Conservation (phyloP, 805 yeast species). For the Saccharomycopsis amapae region DNA sequence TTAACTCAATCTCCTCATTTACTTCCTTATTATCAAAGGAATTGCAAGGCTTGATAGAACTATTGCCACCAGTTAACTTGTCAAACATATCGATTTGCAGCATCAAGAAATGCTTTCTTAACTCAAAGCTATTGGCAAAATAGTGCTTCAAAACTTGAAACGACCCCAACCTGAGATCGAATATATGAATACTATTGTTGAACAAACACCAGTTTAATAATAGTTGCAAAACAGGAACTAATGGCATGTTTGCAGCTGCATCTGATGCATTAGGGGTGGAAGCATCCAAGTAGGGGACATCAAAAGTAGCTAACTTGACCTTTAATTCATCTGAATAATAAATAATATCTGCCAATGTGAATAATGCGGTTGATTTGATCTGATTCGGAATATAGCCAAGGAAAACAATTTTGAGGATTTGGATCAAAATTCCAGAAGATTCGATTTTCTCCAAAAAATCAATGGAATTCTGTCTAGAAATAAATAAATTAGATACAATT, state of each 20-base stretch:
- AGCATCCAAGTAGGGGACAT: slow-evolving; percentile 89
- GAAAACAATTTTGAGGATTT: slow-evolving; percentile 65
- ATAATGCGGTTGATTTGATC: slow-evolving; percentile 60
- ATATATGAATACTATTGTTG: slow-evolving; percentile 75
- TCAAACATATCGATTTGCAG: slow-evolving; percentile 52
- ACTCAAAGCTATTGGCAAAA: slow-evolving; percentile 53
- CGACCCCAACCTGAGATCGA: slow-evolving; percentile 75
- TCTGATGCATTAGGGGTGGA: slow-evolving; percentile 28
- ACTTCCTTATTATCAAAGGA: neutral
- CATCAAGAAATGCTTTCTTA: slow-evolving; percentile 53
- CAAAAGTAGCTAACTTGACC: slow-evolving; percentile 64
- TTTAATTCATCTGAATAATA: slow-evolving; percentile 63
- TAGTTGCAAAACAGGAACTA: slow-evolving; percentile 67
- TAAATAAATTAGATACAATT: slow-evolving; percentile 14
- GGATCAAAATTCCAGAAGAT: slow-evolving; percentile 52
- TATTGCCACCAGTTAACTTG: neutral
- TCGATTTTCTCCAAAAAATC: slow-evolving; percentile 6
- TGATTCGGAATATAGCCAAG: slow-evolving; percentile 54
- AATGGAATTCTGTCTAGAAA: slow-evolving; percentile 10
- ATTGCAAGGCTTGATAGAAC: neutral
- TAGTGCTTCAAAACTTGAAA: slow-evolving; percentile 59
- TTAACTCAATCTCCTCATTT: neutral
- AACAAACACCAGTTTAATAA: slow-evolving; percentile 76
- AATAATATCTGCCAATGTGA: slow-evolving; percentile 73
- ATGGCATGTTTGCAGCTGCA: slow-evolving; percentile 19